phyloP scores from a whole-genome alignment of 2,329 filamentous ascomycete genomes.

The Tolypocladium guangdongense region DNA sequence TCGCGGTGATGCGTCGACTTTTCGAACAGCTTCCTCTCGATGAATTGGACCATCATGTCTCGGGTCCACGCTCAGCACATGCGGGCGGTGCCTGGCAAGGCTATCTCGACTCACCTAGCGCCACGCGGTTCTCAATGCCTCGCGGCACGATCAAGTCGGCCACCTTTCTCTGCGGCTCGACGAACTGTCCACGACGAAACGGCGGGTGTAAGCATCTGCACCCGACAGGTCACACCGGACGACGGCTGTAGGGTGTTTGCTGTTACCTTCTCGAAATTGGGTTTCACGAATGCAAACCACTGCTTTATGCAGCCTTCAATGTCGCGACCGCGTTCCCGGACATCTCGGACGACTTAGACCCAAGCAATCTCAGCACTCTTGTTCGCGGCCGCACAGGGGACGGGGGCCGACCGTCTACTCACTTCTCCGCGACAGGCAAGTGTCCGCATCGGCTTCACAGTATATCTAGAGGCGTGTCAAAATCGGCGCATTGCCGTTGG shows the following conservation, averaged over 20 bases:
- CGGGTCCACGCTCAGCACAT: not conserved
- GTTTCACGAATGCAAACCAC: conserved; percentile 94
- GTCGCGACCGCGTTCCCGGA: conserved; percentile 78
- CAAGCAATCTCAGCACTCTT: not conserved
- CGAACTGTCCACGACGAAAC: conserved; percentile 42
- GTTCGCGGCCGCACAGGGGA: not conserved
- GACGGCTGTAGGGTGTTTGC: not conserved
- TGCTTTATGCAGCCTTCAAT: conserved; percentile 96
- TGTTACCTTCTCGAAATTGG: conserved; percentile 72
- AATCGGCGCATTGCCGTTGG: too few relatives aligned
- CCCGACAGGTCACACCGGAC: not conserved
- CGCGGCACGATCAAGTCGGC: conserved; percentile 94
- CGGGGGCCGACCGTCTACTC: conserved; percentile 18
- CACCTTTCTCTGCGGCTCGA: conserved; percentile 81
- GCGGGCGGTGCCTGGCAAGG: not conserved
- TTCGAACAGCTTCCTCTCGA: conserved; percentile 73
- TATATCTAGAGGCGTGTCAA: conserved; percentile 56
- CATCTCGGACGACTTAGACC: conserved; percentile 65
- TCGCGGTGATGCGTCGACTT: conserved; percentile 78
- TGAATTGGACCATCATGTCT: conserved; percentile 91
- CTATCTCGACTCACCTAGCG: conserved; percentile 50
- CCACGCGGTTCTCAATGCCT: conserved; percentile 88
- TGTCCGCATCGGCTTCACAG: conserved; percentile 90
- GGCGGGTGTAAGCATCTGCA: not conserved
- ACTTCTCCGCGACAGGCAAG: conserved; percentile 84